These are phyloP conservation scores for Debaryomyces robertsiae DNA, from an alignment of 1,139 yeast genomes.

Conservation along the genomic window DNA sequence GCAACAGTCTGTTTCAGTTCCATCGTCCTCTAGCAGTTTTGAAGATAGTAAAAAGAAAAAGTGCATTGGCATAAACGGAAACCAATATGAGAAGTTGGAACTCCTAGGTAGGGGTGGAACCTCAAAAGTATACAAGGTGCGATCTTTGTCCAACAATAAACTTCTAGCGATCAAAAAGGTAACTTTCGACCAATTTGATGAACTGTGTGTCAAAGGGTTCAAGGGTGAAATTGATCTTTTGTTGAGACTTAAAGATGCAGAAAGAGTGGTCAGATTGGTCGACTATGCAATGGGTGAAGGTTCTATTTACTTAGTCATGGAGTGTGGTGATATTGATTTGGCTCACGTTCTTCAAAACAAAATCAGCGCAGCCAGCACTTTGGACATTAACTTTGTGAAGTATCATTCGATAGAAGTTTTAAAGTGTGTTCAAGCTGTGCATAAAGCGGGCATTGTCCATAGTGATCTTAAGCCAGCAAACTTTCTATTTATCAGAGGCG, in stretches of 20 bases:
- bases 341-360: slow-evolving; percentile 77
- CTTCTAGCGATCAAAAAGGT: slow-evolving; percentile 84
- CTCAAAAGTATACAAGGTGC: slow-evolving; percentile 86
- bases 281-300: slow-evolving; percentile 73
- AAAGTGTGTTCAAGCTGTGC: slow-evolving; percentile 85
- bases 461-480: slow-evolving; percentile 96
- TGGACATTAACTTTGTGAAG: slow-evolving; percentile 79
- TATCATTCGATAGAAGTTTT: slow-evolving; percentile 81
- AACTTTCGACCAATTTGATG: slow-evolving; percentile 78
- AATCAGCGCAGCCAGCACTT: slow-evolving; percentile 41
- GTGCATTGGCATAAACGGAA: slow-evolving; percentile 51
- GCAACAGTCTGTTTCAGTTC: slow-evolving; percentile 10
- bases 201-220: slow-evolving; percentile 70
- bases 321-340: slow-evolving; percentile 90
- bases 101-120: slow-evolving; percentile 91
- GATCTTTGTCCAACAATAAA: slow-evolving; percentile 51
- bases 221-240: slow-evolving; percentile 88
- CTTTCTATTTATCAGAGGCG: slow-evolving; percentile 83
- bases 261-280: slow-evolving; percentile 75
- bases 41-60: slow-evolving; percentile 29
- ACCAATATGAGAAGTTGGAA: slow-evolving; percentile 73
- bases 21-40: slow-evolving; percentile 10
- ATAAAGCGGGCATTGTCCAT: slow-evolving; percentile 85
- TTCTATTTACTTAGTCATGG: slow-evolving; percentile 79
- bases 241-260: slow-evolving; percentile 57